Base-by-base conservation (phyloP, 2,329 filamentous ascomycete species). In the Aspergillus awamori region DNA sequence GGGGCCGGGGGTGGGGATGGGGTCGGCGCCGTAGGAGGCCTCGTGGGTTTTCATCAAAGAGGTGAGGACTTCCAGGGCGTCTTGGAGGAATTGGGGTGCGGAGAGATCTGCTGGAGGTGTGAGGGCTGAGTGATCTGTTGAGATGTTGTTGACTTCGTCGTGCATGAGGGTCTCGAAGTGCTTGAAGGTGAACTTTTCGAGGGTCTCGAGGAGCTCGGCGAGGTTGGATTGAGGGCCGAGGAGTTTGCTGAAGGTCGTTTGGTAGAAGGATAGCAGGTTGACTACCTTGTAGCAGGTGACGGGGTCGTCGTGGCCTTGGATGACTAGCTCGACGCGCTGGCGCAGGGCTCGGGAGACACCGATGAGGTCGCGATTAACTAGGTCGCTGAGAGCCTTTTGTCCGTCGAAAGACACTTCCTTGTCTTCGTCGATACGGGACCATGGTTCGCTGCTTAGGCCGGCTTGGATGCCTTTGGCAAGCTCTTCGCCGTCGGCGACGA, bases 231-330 rank as follows among this genome's bases (percentile, higher is more conserved):
- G 82, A 2, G 82, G 69, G 2, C 91, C 89, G 0, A 98, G 81
- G 0, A 98, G 82, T 68, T 90, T 94, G 15, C 87, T 80, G 73
- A 98, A 97, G 1, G 93, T 97, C 63, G 87, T 83, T 30, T 87
- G 88, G 78, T 99, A 99, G 77, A 99, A 99, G 43, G 87, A 88
- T 45, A 98, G 83, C 1, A 99, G 82, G 69, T 96, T 97, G 10
- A 92, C 89, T 43, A 98, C 87, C 74, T 93, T 95, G 80, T 97
- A 99, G 36, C 92, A 89, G 53, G 93, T 81, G 20, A 96, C 91
- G 0, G 89, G 89, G 61, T 98, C 93, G 68, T 97, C 93, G 73
- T 97, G 94, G 63, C 90, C 91, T 69, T 96, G 93, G 15, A 98
- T 89, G 20, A 96, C 91, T 70, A 98, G 91, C 75, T 97, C 93